These are phyloP conservation scores for Colletotrichum musicola DNA, from an alignment of 2,329 filamentous ascomycete species.

Conservation along the genomic window DNA sequence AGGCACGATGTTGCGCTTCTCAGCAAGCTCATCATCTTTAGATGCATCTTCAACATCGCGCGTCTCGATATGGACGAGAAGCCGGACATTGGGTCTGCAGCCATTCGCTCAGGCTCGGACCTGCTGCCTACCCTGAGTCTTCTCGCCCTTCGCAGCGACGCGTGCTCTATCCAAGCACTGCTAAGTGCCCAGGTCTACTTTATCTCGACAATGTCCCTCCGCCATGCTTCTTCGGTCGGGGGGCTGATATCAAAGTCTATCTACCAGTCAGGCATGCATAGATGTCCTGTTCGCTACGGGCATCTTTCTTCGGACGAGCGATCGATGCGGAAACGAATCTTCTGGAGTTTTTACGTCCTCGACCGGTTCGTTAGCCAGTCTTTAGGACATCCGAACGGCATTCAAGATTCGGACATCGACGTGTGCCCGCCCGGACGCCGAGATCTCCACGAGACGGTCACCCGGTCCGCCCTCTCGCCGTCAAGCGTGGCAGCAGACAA, in stretches of 20 bases:
- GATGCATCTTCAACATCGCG: conserved; percentile 65
- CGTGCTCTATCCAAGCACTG: conserved; percentile 61
- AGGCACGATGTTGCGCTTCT: conserved; percentile 26
- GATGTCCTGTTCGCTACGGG: conserved; percentile 63
- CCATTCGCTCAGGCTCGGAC: conserved; percentile 28
- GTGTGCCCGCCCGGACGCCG: conserved; percentile 49
- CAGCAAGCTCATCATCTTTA: conserved; percentile 55
- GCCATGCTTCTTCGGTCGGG: conserved; percentile 61
- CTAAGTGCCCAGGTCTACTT: conserved; percentile 63
- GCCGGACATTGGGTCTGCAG: conserved; percentile 35
- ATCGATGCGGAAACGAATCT: conserved; percentile 54
- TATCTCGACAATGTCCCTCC: conserved; percentile 60
- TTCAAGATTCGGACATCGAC: conserved; percentile 53
- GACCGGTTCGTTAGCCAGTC: conserved; percentile 53
- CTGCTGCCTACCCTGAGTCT: conserved; percentile 50
- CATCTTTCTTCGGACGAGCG: conserved; percentile 51
- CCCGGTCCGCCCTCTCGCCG: background rate
- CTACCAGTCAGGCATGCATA: conserved; percentile 63
- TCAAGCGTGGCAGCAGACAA: conserved; percentile 4
- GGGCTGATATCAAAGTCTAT: conserved; percentile 60
- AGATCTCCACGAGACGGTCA: conserved; percentile 44
- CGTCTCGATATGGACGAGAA: conserved; percentile 48
- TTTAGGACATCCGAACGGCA: conserved; percentile 50
- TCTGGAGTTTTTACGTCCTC: conserved; percentile 55
- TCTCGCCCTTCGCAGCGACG: conserved; percentile 56